These are phyloP conservation scores for Zychaea mexicana DNA, from an alignment of 371 early-diverging fungal genomes.

Conservation along the genomic window DNA sequence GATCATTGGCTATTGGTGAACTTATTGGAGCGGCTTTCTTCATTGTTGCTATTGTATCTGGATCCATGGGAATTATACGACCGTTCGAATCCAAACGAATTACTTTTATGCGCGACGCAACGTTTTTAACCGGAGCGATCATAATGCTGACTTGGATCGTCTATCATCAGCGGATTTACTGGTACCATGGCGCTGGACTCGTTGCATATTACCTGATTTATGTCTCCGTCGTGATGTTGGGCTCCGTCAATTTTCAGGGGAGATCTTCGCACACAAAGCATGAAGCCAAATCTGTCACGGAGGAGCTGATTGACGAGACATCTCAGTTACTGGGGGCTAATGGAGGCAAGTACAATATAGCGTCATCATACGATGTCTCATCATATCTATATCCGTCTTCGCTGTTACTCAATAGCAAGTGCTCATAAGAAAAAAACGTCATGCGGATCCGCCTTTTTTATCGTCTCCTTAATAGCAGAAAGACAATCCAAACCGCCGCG, in stretches of 20 bases:
- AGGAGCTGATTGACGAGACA: conserved; percentile 20
- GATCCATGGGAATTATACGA: conserved; percentile 71
- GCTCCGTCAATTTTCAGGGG: conserved; percentile 20
- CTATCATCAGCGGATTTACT: conserved; percentile 61
- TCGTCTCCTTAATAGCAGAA: neutral
- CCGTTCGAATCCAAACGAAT: conserved; percentile 66
- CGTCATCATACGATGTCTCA: neutral
- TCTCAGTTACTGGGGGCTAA: conserved; percentile 8
- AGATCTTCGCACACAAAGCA: neutral
- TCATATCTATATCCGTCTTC: too few species aligned
- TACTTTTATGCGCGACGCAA: conserved; percentile 73
- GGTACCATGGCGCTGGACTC: conserved; percentile 61
- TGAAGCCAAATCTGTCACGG: conserved; percentile 4
- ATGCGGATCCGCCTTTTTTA: neutral
- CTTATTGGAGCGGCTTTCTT: conserved; percentile 82
- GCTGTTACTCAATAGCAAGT: too few species aligned
- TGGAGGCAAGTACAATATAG: conserved; percentile 15
- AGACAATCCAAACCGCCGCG: conserved; percentile 22
- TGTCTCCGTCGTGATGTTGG: conserved; percentile 51
- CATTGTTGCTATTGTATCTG: conserved; percentile 73
- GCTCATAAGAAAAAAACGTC: too few species aligned
- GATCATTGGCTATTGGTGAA: conserved; percentile 81
- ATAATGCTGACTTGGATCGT: conserved; percentile 61
- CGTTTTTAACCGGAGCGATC: conserved; percentile 70
- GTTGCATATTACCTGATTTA: conserved; percentile 58